Conservation (phyloP, 75 land plant species). For the Isoetes taiwanensis region DNA sequence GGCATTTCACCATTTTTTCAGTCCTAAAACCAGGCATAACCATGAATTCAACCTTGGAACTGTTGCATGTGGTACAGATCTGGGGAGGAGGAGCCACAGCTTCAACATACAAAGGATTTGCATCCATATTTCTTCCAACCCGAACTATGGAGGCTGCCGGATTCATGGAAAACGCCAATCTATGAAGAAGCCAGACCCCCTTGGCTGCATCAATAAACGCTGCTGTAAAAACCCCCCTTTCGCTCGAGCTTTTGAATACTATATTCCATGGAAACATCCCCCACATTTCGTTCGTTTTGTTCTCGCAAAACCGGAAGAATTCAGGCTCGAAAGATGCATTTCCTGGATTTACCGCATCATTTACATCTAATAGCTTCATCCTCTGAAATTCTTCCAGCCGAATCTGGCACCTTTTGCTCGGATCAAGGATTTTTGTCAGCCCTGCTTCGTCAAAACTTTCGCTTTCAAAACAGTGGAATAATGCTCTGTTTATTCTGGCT, state of each 20-base stretch:
- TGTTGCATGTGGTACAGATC: neutral
- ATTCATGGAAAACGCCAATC: constrained; percentile 2
- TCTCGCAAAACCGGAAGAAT: neutral
- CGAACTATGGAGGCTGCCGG: neutral
- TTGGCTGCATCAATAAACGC: neutral
- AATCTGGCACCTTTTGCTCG: neutral
- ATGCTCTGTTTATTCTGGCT: neutral
- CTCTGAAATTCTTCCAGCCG: neutral
- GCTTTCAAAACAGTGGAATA: neutral
- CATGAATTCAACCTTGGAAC: neutral
- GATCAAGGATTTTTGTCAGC: neutral
- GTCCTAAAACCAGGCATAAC: constrained; percentile 4
- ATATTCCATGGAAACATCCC: constrained; percentile 1
- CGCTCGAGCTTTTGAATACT: neutral
- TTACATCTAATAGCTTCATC: neutral
- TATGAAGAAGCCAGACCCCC: neutral
- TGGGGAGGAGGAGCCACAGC: neutral
- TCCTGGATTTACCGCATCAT: neutral
- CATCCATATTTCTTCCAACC: neutral
- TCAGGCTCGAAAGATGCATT: constrained; percentile 1
- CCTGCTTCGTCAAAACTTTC: neutral
- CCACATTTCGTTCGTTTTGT: constrained; percentile 1
- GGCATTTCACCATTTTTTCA: neutral
- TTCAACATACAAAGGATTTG: neutral
- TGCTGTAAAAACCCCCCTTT: neutral